Evolutionary conservation across 495 filamentous ascomycete genomes (phyloP).

Genomic region (Xylaria grammica): DNA sequence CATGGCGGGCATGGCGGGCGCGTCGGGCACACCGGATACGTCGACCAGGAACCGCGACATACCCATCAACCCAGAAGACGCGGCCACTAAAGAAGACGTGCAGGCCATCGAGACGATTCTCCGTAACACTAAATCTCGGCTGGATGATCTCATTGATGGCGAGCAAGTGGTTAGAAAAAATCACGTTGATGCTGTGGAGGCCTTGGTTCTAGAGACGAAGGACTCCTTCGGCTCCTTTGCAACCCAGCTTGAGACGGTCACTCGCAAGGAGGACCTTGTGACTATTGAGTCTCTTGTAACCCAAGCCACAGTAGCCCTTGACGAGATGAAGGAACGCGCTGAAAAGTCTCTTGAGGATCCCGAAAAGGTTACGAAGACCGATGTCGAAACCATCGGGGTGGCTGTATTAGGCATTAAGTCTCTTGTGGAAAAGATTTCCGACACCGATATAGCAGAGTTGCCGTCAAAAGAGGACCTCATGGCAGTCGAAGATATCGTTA

Average conservation of each 20-base stretch:
- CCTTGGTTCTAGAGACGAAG: slow-evolving; percentile 70
- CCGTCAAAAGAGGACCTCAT: slow-evolving; percentile 66
- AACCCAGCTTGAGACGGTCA: slow-evolving; percentile 63
- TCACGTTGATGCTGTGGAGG: slow-evolving; percentile 75
- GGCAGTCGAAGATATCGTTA: slow-evolving; percentile 61
- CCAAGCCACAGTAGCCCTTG: slow-evolving; percentile 72
- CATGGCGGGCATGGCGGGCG: slow-evolving; percentile 5
- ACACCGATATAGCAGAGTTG: slow-evolving; percentile 68
- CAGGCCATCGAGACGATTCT: slow-evolving; percentile 89
- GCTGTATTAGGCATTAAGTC: slow-evolving; percentile 81
- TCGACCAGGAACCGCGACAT: slow-evolving; percentile 25
- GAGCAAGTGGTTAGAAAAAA: slow-evolving; percentile 69
- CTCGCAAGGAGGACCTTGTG: slow-evolving; percentile 76
- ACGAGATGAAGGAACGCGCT: slow-evolving; percentile 74
- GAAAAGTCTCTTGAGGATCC: slow-evolving; percentile 65
- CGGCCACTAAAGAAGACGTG: slow-evolving; percentile 73
- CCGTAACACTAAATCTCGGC: slow-evolving; percentile 78
- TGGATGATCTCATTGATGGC: slow-evolving; percentile 77
- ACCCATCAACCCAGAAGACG: slow-evolving; percentile 36
- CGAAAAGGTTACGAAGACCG: slow-evolving; percentile 75
- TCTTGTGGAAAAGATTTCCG: slow-evolving; percentile 70
- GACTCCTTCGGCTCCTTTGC: slow-evolving; percentile 67
- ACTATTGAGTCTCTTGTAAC: slow-evolving; percentile 77
- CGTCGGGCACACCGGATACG: slow-evolving; percentile 23
- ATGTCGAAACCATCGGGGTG: slow-evolving; percentile 77